Base-by-base conservation (phyloP, 179 eudicot genomes). In the Gypsophila paniculata region DNA sequence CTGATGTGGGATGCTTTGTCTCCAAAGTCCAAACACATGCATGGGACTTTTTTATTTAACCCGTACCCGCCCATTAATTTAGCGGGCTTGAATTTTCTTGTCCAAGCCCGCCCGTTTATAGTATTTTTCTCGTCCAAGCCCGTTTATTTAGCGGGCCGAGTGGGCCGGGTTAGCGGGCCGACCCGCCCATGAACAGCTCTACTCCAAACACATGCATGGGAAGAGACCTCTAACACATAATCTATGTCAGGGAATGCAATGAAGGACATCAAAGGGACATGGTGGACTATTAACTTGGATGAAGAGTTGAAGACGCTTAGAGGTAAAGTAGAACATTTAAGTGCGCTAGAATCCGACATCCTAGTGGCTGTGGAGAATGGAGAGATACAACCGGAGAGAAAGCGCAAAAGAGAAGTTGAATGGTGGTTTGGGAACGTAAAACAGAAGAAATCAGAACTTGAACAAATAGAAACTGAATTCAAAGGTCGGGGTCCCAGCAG, bases 341-440 rank as follows among this genome's bases (percentile, higher is more conserved):
- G 1, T n/a, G 66, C 48, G 2, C 44, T 1, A 34, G 36, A 62
- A n/a, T 15, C 9, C 13, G 66, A 62, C 36, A 18, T 62, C 29
- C 22, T 32, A 12, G 36, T 8, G 22, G 14, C 0, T 0, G 19
- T 62, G 36, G 66, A 62, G 44, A 32, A 34, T 19, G 44, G 15
- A 17, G 71, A 68, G 71, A 26, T 52, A 49, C 61, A 68, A 3
- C 71, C 46, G n/a, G 63, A 48, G 17, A 69, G 13, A 46, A 55
- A 11, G 18, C 49, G 52, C 13, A 55, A 59, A 12, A 53, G 13
- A 2, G 62, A 53, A n/a, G 72, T 69, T 17, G 52, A 36, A 17
- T 38, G 21, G 48, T 65, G 69, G 69, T 42, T 65, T 8, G 17
- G 6, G 6, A 65, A 14, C 12, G 69, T 65, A n/a, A 51, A 65